Percentiles rank a stretch among this genome's conserved stretches.
phyloP scores from a whole-genome alignment of 192 early-diverging fungal species.

The Haplosporangium gracile region DNA sequence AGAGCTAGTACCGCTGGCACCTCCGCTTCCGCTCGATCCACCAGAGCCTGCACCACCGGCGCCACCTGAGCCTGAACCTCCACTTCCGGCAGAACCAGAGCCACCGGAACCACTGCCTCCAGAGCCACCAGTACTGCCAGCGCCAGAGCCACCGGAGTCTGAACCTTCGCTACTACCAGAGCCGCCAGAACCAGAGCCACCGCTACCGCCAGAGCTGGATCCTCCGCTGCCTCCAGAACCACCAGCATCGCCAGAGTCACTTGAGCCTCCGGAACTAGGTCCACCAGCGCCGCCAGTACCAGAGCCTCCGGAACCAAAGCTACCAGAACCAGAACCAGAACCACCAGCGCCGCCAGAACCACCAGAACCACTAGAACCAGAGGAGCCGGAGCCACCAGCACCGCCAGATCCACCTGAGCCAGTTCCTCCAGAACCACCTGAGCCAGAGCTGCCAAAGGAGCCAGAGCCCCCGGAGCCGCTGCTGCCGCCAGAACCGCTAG shows the following conservation, averaged over 20 bases:
- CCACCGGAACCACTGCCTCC: too few species aligned
- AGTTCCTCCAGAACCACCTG: background rate
- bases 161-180: slow-evolving; percentile 2
- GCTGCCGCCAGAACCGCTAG: background rate
- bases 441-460: slow-evolving; percentile 1
- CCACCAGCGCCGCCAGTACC: slow-evolving; percentile 14
- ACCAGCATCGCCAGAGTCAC: slow-evolving; percentile 2
- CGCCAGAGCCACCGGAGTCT: slow-evolving; percentile 6
- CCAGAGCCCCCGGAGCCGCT: background rate
- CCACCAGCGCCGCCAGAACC: background rate
- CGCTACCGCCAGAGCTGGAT: too few species aligned
- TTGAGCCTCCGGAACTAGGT: slow-evolving; percentile 3
- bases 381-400: slow-evolving; percentile 8
- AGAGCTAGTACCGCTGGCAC: background rate
- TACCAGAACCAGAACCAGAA: slow-evolving; percentile 15
- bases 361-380: slow-evolving; percentile 12
- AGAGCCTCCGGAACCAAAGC: too few species aligned
- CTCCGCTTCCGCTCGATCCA: slow-evolving; percentile 3
- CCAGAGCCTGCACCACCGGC: slow-evolving; percentile 7
- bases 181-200: background rate
- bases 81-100: too few species aligned
- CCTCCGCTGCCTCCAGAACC: background rate
- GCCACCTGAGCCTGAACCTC: background rate
- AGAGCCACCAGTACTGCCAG: background rate
- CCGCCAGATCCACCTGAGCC: slow-evolving; percentile 10